A percentile compares a stretch with the other conserved stretches of the same genome.
Conservation (phyloP, 805 yeast genomes). For the Yarrowia phangngaensis region DNA sequence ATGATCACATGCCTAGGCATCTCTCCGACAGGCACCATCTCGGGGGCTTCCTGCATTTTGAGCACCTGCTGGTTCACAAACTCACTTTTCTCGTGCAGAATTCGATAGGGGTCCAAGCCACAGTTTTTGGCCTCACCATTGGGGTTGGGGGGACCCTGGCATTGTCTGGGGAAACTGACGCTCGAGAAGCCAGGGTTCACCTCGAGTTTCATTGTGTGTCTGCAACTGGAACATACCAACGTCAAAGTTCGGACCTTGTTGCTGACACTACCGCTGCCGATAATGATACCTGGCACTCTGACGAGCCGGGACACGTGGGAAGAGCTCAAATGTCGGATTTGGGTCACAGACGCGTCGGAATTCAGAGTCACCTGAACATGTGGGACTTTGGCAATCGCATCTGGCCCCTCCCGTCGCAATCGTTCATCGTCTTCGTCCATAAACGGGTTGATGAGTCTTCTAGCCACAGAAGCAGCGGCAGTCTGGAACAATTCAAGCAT, state of each 20-base stretch:
- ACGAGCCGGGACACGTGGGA: slow-evolving; percentile 86
- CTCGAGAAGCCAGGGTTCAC: slow-evolving; percentile 69
- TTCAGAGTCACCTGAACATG: slow-evolving; percentile 74
- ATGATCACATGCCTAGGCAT: slow-evolving; percentile 91
- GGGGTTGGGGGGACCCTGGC: slow-evolving; percentile 55
- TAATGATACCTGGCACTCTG: slow-evolving; percentile 86
- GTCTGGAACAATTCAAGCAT: slow-evolving; percentile 80
- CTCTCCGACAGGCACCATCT: slow-evolving; percentile 98
- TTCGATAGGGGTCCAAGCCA: slow-evolving; percentile 87
- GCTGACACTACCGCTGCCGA: slow-evolving; percentile 80
- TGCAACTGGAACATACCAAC: slow-evolving; percentile 81
- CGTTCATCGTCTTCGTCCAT: slow-evolving; percentile 26
- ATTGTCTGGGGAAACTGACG: slow-evolving; percentile 60
- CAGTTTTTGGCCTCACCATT: slow-evolving; percentile 53
- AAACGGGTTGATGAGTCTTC: slow-evolving; percentile 46
- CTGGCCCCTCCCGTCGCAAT: slow-evolving; percentile 35
- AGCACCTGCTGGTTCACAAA: slow-evolving; percentile 93
- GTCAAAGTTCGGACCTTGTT: slow-evolving; percentile 84
- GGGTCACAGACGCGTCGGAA: slow-evolving; percentile 65
- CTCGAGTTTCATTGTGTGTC: slow-evolving; percentile 65
- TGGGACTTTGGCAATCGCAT: slow-evolving; percentile 57
- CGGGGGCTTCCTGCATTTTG: slow-evolving; percentile 95
- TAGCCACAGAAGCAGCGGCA: slow-evolving; percentile 61
- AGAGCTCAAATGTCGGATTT: slow-evolving; percentile 79
- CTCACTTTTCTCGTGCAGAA: slow-evolving; percentile 89